Base-by-base conservation (phyloP, 2,329 filamentous ascomycete genomes). In the Trichoderma koningiopsis region DNA sequence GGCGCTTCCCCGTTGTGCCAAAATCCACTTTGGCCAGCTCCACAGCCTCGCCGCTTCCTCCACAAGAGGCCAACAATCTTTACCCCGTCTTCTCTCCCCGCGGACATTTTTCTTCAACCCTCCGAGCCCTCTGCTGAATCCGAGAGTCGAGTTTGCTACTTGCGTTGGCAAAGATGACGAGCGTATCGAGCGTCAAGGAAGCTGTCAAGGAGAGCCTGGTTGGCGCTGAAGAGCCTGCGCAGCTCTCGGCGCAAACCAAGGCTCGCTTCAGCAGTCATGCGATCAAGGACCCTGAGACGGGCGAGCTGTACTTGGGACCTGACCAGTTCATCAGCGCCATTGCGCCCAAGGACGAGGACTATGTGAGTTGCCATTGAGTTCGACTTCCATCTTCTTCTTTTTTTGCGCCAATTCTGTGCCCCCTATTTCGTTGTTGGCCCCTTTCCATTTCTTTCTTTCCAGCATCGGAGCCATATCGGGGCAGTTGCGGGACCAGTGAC, bases 311-410 rank as follows among this genome's bases (percentile, higher is more conserved):
- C 77, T 92, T 99, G 88, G 89, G 87, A 57, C 88, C 91, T 71
- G 88, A 94, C n/a, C 88, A 96, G 79, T 99, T 99, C 80, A 89
- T 97, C 75, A 86, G 94, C 76, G 95, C 95, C 33, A 89, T 99
- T 82, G 94, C 93, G 74, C 96, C 96, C 5, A 86, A 87, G 59
- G 86, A 89, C 70, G 93, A 97, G 81, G 94, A 98, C 83, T 98
- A 96, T 82, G 95, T 97, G 84, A 89, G 92, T 87, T 29, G 49
- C 22, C 16, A 59, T 56, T 59, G 53, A 52, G n/a, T 29, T 29
- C 4, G 19, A 7, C 33, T 37, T 7, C 16, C 40, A 7, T 57
- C 33, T 43, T 65, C 2, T 47, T 2, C 27, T 56, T 57, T 29
- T 29, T 57, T 29, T 19, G n/a, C 4, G n/a, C 31, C 29, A 31